Evolutionary conservation across 2,329 filamentous ascomycete genomes (phyloP).

Genomic region (Cadophora luteo-olivacea): DNA sequence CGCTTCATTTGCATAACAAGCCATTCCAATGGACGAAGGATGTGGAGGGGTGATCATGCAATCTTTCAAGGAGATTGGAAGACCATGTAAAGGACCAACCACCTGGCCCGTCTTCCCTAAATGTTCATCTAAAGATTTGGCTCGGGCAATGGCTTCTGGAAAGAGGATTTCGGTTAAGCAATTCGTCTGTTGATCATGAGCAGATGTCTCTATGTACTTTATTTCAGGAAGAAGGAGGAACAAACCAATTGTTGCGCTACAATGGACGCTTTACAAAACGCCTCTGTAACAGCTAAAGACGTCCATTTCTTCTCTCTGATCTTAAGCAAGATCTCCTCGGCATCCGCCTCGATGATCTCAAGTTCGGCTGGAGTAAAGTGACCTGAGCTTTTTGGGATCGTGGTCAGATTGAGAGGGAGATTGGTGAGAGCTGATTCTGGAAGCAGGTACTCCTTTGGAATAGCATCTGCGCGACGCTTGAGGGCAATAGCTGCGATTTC

Average conservation of each 20-base stretch:
- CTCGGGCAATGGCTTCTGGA: slow-evolving; percentile 56
- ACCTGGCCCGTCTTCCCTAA: slow-evolving; percentile 48
- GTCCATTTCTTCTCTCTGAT: slow-evolving; percentile 51
- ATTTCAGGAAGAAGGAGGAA: neutral
- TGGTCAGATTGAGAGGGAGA: slow-evolving; percentile 40
- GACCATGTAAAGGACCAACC: slow-evolving; percentile 49
- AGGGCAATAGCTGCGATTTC: slow-evolving; percentile 47
- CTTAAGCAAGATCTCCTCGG: slow-evolving; percentile 45
- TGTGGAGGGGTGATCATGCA: slow-evolving; percentile 47
- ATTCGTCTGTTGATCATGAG: slow-evolving; percentile 54
- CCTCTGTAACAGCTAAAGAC: slow-evolving; percentile 56
- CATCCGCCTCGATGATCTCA: slow-evolving; percentile 53
- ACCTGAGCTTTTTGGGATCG: slow-evolving; percentile 36
- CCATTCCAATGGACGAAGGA: slow-evolving; percentile 47
- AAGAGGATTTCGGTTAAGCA: slow-evolving; percentile 66
- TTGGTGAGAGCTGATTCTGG: slow-evolving; percentile 33
- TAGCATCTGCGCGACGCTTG: slow-evolving; percentile 44
- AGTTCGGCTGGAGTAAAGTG: slow-evolving; percentile 51
- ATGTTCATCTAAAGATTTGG: slow-evolving; percentile 59
- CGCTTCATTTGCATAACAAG: slow-evolving; percentile 45
- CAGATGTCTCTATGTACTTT: too few relatives aligned
- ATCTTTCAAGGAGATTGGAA: slow-evolving; percentile 51
- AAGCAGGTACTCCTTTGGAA: slow-evolving; percentile 43
- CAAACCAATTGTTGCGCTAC: slow-evolving; percentile 60
- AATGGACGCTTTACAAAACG: slow-evolving; percentile 61